These are phyloP conservation scores for Trichophaea hybrida DNA, from an alignment of 2,329 filamentous ascomycete species.

Conservation along the genomic window DNA sequence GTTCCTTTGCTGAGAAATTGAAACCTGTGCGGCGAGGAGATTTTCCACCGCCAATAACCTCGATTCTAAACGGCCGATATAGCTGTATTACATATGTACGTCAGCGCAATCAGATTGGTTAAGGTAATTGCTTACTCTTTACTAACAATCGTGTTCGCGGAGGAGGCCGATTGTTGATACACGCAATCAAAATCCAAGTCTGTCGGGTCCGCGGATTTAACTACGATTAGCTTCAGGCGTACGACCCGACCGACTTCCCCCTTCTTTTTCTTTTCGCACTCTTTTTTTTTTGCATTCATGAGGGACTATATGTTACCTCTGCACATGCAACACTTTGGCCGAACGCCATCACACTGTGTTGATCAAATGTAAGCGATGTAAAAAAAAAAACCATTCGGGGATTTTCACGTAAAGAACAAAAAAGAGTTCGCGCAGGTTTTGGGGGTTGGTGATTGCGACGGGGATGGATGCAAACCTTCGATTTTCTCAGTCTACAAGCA, in stretches of 20 bases:
- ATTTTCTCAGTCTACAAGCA: constrained; percentile 32
- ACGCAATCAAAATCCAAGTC: constrained; percentile 35
- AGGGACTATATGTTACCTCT: constrained; percentile 8
- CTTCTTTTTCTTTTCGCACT: not conserved
- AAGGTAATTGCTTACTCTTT: constrained; percentile 29
- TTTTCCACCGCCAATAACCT: constrained; percentile 28
- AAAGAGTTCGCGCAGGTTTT: not conserved
- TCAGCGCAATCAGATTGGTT: not conserved
- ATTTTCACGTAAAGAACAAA: not conserved
- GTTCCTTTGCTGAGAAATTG: constrained; percentile 3
- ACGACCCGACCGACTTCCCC: no score
- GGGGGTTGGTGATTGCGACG: not conserved
- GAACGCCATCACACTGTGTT: constrained; percentile 34
- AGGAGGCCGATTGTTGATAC: constrained; percentile 32
- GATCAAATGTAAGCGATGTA: not conserved
- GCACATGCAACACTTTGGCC: constrained; percentile 35
- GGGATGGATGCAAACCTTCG: constrained; percentile 28
- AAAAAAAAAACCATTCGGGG: not conserved
- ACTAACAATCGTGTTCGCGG: constrained; percentile 32
- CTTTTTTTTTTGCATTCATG: no score
- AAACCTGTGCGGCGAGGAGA: constrained; percentile 21
- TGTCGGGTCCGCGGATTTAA: not conserved
- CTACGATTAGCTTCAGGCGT: no score
- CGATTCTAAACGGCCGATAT: constrained; percentile 25
- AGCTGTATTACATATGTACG: constrained; percentile 12